These are phyloP conservation scores for Nothophaeocryptopus gaeumannii DNA, from an alignment of 2,329 filamentous ascomycete species.

Conservation along the genomic window DNA sequence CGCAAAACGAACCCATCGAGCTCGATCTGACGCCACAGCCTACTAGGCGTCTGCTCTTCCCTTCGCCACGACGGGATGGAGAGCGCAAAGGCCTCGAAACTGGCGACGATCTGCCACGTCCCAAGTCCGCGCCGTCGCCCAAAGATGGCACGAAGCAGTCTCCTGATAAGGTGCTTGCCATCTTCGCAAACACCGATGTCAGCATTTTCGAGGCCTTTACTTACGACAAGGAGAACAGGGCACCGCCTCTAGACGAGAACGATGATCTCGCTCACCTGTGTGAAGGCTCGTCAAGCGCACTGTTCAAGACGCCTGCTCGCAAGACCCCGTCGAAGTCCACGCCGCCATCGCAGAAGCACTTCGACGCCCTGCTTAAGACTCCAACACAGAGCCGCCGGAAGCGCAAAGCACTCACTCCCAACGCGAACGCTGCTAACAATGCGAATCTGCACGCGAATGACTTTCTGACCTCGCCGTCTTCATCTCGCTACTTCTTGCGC, in stretches of 20 bases:
- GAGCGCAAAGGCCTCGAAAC: slow-evolving; percentile 62
- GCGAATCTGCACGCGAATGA: slow-evolving; percentile 31
- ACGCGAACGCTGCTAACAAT: slow-evolving; percentile 28
- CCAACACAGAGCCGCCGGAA: slow-evolving; percentile 42
- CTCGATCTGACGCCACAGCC: slow-evolving; percentile 57
- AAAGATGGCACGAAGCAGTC: slow-evolving; percentile 5
- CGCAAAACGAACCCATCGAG: slow-evolving; percentile 48
- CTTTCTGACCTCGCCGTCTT: slow-evolving; percentile 35
- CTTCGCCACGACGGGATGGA: slow-evolving; percentile 67
- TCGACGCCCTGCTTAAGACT: slow-evolving; percentile 46
- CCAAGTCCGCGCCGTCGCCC: slow-evolving; percentile 15
- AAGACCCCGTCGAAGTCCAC: slow-evolving; percentile 56
- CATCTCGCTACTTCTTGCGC: slow-evolving; percentile 39
- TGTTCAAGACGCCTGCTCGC: slow-evolving; percentile 48
- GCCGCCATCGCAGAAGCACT: slow-evolving; percentile 49
- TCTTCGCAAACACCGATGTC: slow-evolving; percentile 20
- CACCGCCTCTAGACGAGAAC: slow-evolving; percentile 48
- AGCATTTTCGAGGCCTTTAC: slow-evolving; percentile 38
- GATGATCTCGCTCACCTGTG: slow-evolving; percentile 61
- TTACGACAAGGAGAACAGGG: slow-evolving; percentile 59
- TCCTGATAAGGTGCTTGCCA: slow-evolving; percentile 14
- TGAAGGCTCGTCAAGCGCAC: slow-evolving; percentile 57
- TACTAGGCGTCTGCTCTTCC: slow-evolving; percentile 71
- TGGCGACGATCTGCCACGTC: slow-evolving; percentile 9
- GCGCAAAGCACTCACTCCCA: slow-evolving; percentile 32